Evolutionary conservation across 176 grass and related monocot genomes (phyloP), one percentile per base, ranked within the genome.

Genomic region (maize (Zea mays)): DNA sequence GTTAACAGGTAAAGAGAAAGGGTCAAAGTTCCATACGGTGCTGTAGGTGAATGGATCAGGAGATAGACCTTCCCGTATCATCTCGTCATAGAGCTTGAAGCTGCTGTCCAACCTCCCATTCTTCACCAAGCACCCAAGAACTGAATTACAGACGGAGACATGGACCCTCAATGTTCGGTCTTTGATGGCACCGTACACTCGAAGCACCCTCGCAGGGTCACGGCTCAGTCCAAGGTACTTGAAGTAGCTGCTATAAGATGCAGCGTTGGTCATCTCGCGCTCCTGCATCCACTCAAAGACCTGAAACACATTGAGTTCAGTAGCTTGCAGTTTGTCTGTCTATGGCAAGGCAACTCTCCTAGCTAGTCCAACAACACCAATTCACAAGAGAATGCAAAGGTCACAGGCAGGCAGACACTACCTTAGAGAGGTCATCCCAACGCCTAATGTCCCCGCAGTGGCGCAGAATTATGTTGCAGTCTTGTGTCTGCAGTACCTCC

Each of bases 21-120:
- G 69, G 55, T 60, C 66, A 82, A 75, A 79, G 68, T 86, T 79
- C 47, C 87, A 5, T 92, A 98, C 95, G 2, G 91, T 86, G 76
- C 87, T 98, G 76, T 94, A 98, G 78, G 95, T 98, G 89, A 98
- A 76, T 71, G 84, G 85, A 86, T 98, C 88, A 67, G 95, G 87
- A 14, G 72, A 86, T 81, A 98, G 74, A 79, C 89, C 89, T 78
- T 92, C 91, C 10, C 79, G 74, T 75, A 85, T 90, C 95, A 94
- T 98, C 84, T 88, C 85, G 47, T 90, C 76, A 46, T 90, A 98
- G 46, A 98, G 82, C 80, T 90, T 92, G 89, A 88, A 83, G 79
- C 89, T 87, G 79, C 89, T 90, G 14, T 94, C 95, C 20, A 62
- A 70, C 70, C 81, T 91, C 14, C 89, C 80, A 72, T 94, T 98